Percentiles rank a stretch among this genome's conserved stretches.
These are phyloP conservation scores for Wickerhamiella domercqiae DNA, from an alignment of 805 yeast genomes.

Conservation along the genomic window DNA sequence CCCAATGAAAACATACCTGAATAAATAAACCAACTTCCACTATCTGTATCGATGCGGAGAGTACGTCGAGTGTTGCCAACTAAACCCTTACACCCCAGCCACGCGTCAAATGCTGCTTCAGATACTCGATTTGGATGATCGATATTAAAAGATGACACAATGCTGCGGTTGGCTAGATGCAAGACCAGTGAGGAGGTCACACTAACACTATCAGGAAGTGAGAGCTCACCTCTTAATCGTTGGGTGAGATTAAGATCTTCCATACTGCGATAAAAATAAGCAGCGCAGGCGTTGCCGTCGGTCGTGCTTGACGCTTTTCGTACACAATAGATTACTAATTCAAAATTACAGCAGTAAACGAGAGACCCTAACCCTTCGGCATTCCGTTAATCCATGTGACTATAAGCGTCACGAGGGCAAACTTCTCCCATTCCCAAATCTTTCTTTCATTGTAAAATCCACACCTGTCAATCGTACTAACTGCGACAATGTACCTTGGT, in stretches of 20 bases:
- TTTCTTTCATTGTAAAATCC: too few relatives aligned
- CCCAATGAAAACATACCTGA: conserved; percentile 14
- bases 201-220: conserved; percentile 4
- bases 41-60: conserved; percentile 5
- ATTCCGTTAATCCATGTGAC: too few relatives aligned
- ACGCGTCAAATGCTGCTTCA: conserved; percentile 3
- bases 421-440: too few relatives aligned
- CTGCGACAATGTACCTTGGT: too few relatives aligned
- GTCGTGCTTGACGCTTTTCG: too few relatives aligned
- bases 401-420: too few relatives aligned
- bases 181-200: conserved; percentile 8
- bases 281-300: too few relatives aligned
- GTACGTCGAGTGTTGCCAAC: conserved; percentile 2
- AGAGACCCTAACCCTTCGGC: too few relatives aligned
- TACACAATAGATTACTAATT: too few relatives aligned
- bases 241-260: too few relatives aligned
- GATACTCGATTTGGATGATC: conserved; percentile 16
- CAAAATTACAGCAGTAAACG: too few relatives aligned
- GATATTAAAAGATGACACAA: conserved; percentile 11
- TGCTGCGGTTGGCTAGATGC: conserved; percentile 2
- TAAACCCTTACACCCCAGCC: conserved; percentile 3
- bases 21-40: conserved; percentile 6
- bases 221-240: conserved; percentile 11
- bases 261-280: not conserved
- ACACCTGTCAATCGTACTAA: too few relatives aligned